Percentiles rank a stretch among this genome's conserved stretches.
These are phyloP conservation scores for Chaetomiaceae sp. DNA, from an alignment of 2,329 filamentous ascomycete genomes.

Conservation along the genomic window DNA sequence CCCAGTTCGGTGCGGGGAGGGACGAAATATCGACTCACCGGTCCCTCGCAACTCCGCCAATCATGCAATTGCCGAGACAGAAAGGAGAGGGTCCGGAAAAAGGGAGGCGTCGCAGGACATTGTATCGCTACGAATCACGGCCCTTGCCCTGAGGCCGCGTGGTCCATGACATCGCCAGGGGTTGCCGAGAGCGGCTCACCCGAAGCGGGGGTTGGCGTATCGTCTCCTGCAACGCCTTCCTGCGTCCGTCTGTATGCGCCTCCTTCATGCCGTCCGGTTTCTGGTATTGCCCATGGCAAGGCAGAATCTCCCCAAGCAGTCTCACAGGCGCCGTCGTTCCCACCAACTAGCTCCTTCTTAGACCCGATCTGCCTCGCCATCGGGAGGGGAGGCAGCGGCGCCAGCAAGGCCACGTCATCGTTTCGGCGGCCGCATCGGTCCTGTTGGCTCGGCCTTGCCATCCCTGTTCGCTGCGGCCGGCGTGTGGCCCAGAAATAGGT, in stretches of 20 bases:
- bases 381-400: slow-evolving; percentile 8
- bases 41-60: slow-evolving; percentile 20
- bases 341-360: slow-evolving; percentile 3
- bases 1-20: not conserved
- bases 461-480: no score
- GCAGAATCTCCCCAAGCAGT: slow-evolving; percentile 17
- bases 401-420: slow-evolving; percentile 12
- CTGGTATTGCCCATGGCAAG: slow-evolving; percentile 10
- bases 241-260: slow-evolving; percentile 3
- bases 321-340: slow-evolving; percentile 1
- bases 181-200: slow-evolving; percentile 15
- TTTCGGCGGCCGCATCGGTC: not conserved
- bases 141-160: slow-evolving; percentile 12
- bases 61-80: slow-evolving; percentile 17
- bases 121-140: slow-evolving; percentile 16
- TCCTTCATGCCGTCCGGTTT: not conserved
- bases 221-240: slow-evolving; percentile 11
- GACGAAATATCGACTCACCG: slow-evolving; percentile 13
- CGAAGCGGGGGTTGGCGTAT: slow-evolving; percentile 16
- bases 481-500: slow-evolving; percentile 11
- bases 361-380: slow-evolving; percentile 12
- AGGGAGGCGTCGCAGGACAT: slow-evolving; percentile 6
- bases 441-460: no score
- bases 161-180: slow-evolving; percentile 10
- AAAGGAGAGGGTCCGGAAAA: slow-evolving; percentile 10